phyloP scores from a whole-genome alignment of 1,284 basidiomycete genomes.

The Inonotus hispidus region DNA sequence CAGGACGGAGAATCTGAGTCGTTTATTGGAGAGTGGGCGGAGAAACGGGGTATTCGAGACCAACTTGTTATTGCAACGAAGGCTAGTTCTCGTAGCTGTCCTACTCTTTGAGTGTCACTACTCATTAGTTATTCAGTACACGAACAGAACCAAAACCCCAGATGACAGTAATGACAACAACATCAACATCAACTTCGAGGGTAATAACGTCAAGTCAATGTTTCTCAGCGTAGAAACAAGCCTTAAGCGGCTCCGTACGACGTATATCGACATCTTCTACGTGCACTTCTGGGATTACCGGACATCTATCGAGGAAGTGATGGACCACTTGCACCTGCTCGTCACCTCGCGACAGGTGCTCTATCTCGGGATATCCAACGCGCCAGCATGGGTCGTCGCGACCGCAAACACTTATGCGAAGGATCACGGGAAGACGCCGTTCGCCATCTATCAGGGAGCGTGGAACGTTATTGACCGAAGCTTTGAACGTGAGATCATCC shows the following conservation, averaged over 20 bases:
- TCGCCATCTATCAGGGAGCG: conserved; percentile 50
- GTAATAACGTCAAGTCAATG: too few species aligned
- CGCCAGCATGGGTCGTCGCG: conserved; percentile 51
- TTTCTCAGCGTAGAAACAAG: too few species aligned
- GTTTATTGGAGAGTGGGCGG: conserved; percentile 44
- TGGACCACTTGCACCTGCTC: conserved; percentile 12
- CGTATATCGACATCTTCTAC: neutral
- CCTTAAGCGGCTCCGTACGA: too few species aligned
- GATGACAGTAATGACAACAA: too few species aligned
- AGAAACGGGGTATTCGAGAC: conserved; percentile 38
- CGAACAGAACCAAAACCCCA: too few species aligned
- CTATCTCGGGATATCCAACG: conserved; percentile 33
- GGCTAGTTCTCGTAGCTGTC: too few species aligned
- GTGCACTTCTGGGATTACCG: neutral
- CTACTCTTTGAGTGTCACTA: too few species aligned
- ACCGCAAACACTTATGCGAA: conserved; percentile 49
- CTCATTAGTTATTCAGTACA: too few species aligned
- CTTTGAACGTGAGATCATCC: conserved; percentile 29
- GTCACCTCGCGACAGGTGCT: conserved; percentile 33
- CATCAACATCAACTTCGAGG: too few species aligned
- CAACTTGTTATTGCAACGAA: conserved; percentile 7
- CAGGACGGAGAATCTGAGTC: conserved; percentile 37
- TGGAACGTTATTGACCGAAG: conserved; percentile 47
- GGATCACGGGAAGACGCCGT: conserved; percentile 42
- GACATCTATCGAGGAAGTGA: neutral